Conservation (phyloP, 257 asterid genomes). For the Solanum etuberosum region DNA sequence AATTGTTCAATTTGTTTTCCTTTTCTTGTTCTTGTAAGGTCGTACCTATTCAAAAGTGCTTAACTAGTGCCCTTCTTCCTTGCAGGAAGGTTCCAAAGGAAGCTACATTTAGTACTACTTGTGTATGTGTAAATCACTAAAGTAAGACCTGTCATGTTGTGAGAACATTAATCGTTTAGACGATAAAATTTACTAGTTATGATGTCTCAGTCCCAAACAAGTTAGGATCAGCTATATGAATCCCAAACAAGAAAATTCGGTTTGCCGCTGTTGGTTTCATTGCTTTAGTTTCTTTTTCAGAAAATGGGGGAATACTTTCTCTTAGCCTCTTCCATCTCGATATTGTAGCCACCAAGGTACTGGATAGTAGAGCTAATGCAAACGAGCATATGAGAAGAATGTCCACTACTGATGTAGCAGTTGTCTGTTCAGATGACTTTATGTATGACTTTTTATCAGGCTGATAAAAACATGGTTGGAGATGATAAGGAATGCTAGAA, state of each 20-base stretch:
- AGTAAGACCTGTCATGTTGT: no score
- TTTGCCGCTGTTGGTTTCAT: conserved; percentile 21
- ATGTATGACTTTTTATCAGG: conserved; percentile 4
- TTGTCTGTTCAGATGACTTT: conserved; percentile 23
- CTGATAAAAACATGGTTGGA: conserved; percentile 32
- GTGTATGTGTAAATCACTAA: no score
- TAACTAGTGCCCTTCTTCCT: no score
- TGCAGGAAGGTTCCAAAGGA: no score
- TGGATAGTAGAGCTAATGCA: conserved; percentile 27
- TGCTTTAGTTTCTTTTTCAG: conserved; percentile 18
- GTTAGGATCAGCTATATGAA: no score
- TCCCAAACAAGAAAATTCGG: neutral
- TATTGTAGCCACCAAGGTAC: conserved; percentile 20
- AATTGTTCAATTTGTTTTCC: no score
- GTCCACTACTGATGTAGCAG: conserved; percentile 39
- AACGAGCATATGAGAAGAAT: conserved; percentile 48
- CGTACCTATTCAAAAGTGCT: no score
- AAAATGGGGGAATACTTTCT: conserved; percentile 13
- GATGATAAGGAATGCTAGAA: conserved; percentile 30
- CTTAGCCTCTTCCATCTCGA: conserved; percentile 38
- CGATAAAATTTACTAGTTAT: no score
- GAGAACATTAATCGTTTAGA: no score
- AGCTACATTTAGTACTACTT: no score
- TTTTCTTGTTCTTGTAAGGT: no score
- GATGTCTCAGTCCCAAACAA: no score